Evolutionary conservation across 179 eudicot genomes (phyloP).

Genomic region (Actinidia chinensis): DNA sequence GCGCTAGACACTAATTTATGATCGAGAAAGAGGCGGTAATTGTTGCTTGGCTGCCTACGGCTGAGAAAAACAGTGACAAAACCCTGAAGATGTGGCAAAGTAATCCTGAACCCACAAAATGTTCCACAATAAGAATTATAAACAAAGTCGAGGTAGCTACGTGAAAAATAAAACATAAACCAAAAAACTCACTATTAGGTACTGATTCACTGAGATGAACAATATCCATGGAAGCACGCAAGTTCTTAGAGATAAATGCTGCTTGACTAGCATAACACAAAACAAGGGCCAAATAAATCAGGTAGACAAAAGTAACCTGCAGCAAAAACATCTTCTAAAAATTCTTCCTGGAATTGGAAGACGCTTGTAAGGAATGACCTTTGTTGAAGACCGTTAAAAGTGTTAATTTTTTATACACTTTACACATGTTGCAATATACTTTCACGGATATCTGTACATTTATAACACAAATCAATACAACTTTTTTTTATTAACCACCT

Average conservation of each 20-base stretch:
- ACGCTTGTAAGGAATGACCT: neutral
- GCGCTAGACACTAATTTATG: constrained; percentile 54
- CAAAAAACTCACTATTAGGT: constrained; percentile 32
- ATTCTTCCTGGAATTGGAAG: neutral
- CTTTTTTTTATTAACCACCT: no score
- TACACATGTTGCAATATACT: no score
- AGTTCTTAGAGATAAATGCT: constrained; percentile 43
- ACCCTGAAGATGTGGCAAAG: constrained; percentile 39
- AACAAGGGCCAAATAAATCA: constrained; percentile 50
- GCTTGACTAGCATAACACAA: constrained; percentile 61
- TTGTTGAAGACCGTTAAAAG: neutral
- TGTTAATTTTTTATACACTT: no score
- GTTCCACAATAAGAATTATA: neutral
- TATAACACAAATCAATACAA: no score
- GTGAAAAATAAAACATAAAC: neutral
- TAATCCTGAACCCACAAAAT: constrained; percentile 19
- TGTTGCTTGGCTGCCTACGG: constrained; percentile 61
- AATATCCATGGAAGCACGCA: constrained; percentile 21
- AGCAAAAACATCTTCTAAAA: constrained; percentile 1
- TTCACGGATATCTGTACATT: no score
- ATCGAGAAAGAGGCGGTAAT: constrained; percentile 61
- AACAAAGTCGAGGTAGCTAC: neutral
- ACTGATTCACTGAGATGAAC: constrained; percentile 44
- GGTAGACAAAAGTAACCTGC: no score
- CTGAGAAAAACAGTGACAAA: constrained; percentile 44